Percentiles rank a stretch among this genome's conserved stretches.
phyloP scores from a whole-genome alignment of 2,329 filamentous ascomycete genomes.

The Alternaria longipes region DNA sequence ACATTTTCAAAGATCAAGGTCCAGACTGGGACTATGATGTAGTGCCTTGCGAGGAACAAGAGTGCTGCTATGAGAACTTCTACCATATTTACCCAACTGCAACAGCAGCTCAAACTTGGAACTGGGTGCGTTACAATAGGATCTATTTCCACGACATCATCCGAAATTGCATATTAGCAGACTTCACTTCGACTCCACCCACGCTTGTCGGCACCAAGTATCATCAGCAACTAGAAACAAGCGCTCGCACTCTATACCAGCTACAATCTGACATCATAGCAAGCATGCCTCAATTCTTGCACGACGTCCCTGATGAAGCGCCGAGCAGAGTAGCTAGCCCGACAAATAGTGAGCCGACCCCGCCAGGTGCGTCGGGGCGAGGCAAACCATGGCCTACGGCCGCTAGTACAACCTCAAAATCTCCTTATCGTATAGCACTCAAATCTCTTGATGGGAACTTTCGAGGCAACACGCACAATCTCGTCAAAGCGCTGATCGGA shows the following conservation, averaged over 20 bases:
- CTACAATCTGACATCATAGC: slow-evolving; percentile 47
- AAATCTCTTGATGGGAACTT: slow-evolving; percentile 40
- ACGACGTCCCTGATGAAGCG: slow-evolving; percentile 38
- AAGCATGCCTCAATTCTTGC: slow-evolving; percentile 47
- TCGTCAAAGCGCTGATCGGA: slow-evolving; percentile 1
- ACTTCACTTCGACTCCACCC: slow-evolving; percentile 39
- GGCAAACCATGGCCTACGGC: background rate
- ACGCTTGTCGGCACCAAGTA: slow-evolving; percentile 32
- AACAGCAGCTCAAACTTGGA: slow-evolving; percentile 43
- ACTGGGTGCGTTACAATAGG: slow-evolving; percentile 45
- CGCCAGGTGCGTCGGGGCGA: background rate
- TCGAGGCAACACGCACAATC: slow-evolving; percentile 6
- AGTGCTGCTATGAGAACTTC: slow-evolving; percentile 33
- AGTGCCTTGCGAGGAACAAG: slow-evolving; percentile 16
- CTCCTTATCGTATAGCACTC: background rate
- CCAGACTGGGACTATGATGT: slow-evolving; percentile 38
- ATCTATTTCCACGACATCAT: slow-evolving; percentile 50
- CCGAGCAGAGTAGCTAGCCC: background rate
- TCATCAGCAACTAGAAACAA: slow-evolving; percentile 31
- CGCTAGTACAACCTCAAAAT: background rate
- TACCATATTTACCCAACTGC: slow-evolving; percentile 46
- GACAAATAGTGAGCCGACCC: background rate
- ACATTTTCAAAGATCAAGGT: slow-evolving; percentile 29
- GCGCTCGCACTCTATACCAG: slow-evolving; percentile 32
- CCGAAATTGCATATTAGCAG: slow-evolving; percentile 40